Evolutionary conservation across 2,329 filamentous ascomycete species (phyloP), one percentile per base, ranked within the genome.

Genomic region (Paramyrothecium roridum): DNA sequence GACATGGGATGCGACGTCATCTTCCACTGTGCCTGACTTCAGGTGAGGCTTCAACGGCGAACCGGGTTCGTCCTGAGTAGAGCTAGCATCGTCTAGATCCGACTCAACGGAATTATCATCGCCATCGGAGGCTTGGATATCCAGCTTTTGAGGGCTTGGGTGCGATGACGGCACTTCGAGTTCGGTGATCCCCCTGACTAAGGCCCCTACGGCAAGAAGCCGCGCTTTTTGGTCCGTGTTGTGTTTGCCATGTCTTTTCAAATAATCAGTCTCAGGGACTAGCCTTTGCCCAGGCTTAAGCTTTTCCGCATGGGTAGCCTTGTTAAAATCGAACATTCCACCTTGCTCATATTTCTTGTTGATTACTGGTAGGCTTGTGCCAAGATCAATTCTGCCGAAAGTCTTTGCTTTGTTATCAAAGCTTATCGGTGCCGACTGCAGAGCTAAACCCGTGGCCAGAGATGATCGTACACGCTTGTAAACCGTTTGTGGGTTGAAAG

Each of bases 321-420:
- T 65, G 51, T 65, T 65, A 64, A 66, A 81, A 56, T 81, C 76
- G 57, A 82, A 86, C 2, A 77, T 74, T 16, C 83, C 83, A 4
- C 78, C 80, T 48, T 78, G 76, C 59, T 82, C 78, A 58, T 86
- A 86, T 60, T 85, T 85, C 59, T 80, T 82, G 59, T 80, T 83
- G 47, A 82, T 80, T 54, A 78, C 67, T 1, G 81, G 78, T 33
- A 85, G 69, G 17, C 74, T 74, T 6, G 80, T 75, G 23, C 82
- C 80, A 50, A 86, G 82, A 43, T 79, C 73, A 30, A 85, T 73
- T 58, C 77, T 82, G 33, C 81, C 79, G 58, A 84, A 86, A 12
- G 80, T 72, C 56, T 77, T 83, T 10, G 68, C 69, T 34, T 76
- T 76, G 21, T 56, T 59, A 50, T 64, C 58, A 54, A 55, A 58